Conservation (phyloP, 1,284 basidiomycete genomes). For the Cystobasidium pallidum region DNA sequence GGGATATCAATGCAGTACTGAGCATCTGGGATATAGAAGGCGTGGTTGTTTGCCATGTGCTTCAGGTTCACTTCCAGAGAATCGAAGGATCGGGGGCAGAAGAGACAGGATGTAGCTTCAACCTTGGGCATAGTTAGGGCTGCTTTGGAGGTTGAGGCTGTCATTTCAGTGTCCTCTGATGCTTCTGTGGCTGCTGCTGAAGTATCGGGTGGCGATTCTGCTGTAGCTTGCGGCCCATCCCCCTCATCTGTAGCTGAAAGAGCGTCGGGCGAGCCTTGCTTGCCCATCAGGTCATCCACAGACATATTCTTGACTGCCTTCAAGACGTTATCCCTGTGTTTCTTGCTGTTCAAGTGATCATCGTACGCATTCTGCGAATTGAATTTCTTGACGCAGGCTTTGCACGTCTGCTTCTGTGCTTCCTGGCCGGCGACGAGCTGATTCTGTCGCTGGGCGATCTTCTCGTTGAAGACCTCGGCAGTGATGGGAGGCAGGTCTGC, state of each 20-base stretch:
- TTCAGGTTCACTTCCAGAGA: slow-evolving; percentile 70
- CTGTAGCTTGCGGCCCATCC: slow-evolving; percentile 21
- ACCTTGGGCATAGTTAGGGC: slow-evolving; percentile 20
- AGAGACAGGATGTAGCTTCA: slow-evolving; percentile 67
- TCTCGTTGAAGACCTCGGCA: slow-evolving; percentile 79
- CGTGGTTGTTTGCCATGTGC: slow-evolving; percentile 87
- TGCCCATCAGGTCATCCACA: slow-evolving; percentile 42
- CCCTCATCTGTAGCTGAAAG: neutral
- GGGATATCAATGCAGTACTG: slow-evolving; percentile 83
- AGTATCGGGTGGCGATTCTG: slow-evolving; percentile 27
- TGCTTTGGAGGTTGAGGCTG: neutral
- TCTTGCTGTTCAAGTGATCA: slow-evolving; percentile 85
- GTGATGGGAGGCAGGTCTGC: slow-evolving; percentile 87
- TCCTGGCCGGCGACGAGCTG: slow-evolving; percentile 61
- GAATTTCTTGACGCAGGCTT: slow-evolving; percentile 90
- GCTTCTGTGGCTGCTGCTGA: slow-evolving; percentile 1
- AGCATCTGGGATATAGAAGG: slow-evolving; percentile 94
- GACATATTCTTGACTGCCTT: slow-evolving; percentile 56
- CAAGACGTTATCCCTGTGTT: slow-evolving; percentile 80
- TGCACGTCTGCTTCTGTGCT: slow-evolving; percentile 60
- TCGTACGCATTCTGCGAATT: slow-evolving; percentile 85
- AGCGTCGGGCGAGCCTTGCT: neutral
- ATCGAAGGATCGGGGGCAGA: slow-evolving; percentile 68
- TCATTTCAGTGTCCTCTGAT: slow-evolving; percentile 30
- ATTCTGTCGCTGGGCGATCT: slow-evolving; percentile 76